Percentiles rank a stretch among this genome's conserved stretches.
phyloP scores from a whole-genome alignment of 164 flowering plant species.

The Stephania japonica region DNA sequence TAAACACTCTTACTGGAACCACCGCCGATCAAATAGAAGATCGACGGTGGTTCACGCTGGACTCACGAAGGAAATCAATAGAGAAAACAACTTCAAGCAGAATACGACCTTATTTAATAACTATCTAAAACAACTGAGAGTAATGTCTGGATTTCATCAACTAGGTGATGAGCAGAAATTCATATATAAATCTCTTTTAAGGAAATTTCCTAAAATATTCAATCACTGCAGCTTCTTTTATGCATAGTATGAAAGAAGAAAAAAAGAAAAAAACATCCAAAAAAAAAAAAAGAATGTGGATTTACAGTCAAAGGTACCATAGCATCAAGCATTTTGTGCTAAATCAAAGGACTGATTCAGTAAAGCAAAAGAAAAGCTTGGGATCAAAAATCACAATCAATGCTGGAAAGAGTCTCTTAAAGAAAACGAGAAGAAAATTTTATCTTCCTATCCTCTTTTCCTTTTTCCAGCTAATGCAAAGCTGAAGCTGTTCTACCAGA shows the following conservation, averaged over 20 bases:
- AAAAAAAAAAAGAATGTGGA: not conserved
- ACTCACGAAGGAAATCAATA: too few species aligned
- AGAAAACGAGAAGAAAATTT: not conserved
- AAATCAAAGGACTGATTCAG: not conserved
- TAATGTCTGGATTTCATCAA: too few species aligned
- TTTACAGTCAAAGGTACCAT: not conserved
- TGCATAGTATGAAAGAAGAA: not conserved
- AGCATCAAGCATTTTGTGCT: not conserved
- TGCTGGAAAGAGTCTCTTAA: not conserved
- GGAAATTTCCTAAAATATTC: not conserved
- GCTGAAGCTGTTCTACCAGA: not conserved
- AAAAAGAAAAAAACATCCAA: not conserved
- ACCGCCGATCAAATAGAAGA: too few species aligned
- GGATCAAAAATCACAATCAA: constrained; percentile 1
- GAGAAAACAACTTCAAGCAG: too few species aligned
- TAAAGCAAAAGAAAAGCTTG: not conserved
- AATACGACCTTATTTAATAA: too few species aligned
- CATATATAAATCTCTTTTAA: not conserved
- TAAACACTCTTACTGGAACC: too few species aligned
- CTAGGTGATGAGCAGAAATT: too few species aligned
- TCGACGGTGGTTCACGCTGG: too few species aligned
- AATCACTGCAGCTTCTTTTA: not conserved
- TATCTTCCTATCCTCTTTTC: not conserved
- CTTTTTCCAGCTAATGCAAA: not conserved
- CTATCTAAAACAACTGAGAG: too few species aligned